Conservation (phyloP, 108 stramenopile genomes). For the Thalassiosira profunda region DNA sequence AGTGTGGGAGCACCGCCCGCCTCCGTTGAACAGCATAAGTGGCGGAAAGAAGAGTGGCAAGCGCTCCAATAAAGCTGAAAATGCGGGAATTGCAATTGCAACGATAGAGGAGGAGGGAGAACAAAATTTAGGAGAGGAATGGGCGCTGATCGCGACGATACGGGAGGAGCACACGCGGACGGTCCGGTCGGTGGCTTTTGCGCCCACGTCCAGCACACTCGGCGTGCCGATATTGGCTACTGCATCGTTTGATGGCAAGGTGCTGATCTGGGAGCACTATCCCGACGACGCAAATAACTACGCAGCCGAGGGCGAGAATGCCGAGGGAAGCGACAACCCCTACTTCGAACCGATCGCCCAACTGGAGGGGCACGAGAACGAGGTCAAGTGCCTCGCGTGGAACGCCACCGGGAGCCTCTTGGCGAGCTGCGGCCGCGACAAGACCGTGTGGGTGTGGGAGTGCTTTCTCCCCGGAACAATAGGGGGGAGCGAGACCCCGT, state of each 20-base stretch:
- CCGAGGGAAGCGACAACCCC: neutral
- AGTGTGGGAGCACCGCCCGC: slow-evolving; percentile 72
- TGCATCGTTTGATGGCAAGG: slow-evolving; percentile 93
- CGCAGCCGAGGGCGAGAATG: neutral
- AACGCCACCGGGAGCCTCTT: slow-evolving; percentile 88
- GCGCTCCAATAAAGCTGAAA: neutral
- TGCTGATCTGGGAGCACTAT: slow-evolving; percentile 84
- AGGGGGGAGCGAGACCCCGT: slow-evolving; percentile 51
- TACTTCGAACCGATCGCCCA: slow-evolving; percentile 84
- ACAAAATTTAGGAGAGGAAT: slow-evolving; percentile 8
- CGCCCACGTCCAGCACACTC: slow-evolving; percentile 48
- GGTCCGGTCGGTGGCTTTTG: slow-evolving; percentile 75
- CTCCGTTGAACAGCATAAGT: too few relatives aligned
- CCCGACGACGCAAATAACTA: neutral
- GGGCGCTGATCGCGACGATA: slow-evolving; percentile 40
- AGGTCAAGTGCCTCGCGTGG: slow-evolving; percentile 94
- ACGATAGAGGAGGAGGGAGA: neutral
- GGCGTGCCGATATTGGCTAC: slow-evolving; percentile 72
- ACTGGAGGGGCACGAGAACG: slow-evolving; percentile 94
- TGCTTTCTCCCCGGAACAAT: slow-evolving; percentile 75
- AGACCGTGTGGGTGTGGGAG: slow-evolving; percentile 99
- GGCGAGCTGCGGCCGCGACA: slow-evolving; percentile 98
- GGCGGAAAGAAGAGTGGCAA: too few relatives aligned
- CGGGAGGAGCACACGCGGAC: slow-evolving; percentile 56
- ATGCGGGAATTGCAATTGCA: neutral